Evolutionary conservation across 1,139 yeast species (phyloP).

Genomic region (Eremothecium coryli): DNA sequence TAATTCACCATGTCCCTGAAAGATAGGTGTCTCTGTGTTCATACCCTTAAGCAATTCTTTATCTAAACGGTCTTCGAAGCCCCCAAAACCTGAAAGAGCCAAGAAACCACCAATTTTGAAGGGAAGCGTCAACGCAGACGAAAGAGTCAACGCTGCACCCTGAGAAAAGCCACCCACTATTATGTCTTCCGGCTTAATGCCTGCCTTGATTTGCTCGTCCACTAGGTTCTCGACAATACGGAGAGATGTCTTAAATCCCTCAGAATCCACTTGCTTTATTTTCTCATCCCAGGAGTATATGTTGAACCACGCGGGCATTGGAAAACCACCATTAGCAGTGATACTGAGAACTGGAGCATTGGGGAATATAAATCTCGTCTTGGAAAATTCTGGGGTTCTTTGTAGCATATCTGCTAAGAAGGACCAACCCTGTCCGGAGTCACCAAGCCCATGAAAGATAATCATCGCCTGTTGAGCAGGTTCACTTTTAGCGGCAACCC

Average conservation of each 20-base stretch:
- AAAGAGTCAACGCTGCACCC: slow-evolving; percentile 78
- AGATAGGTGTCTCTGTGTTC: slow-evolving; percentile 63
- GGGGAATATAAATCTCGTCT: slow-evolving; percentile 76
- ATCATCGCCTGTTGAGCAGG: slow-evolving; percentile 62
- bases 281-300: slow-evolving; percentile 45
- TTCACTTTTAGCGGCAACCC: slow-evolving; percentile 30
- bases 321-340: slow-evolving; percentile 54
- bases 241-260: slow-evolving; percentile 55
- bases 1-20: slow-evolving; percentile 78
- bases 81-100: slow-evolving; percentile 70
- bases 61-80: slow-evolving; percentile 38
- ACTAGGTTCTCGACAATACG: slow-evolving; percentile 45
- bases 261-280: slow-evolving; percentile 50
- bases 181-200: slow-evolving; percentile 62
- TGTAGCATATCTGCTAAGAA: slow-evolving; percentile 52
- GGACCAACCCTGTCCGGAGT: slow-evolving; percentile 82
- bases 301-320: slow-evolving; percentile 88
- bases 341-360: slow-evolving; percentile 73
- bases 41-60: slow-evolving; percentile 27
- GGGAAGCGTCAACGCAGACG: slow-evolving; percentile 41
- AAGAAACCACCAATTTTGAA: slow-evolving; percentile 69
- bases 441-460: slow-evolving; percentile 87
- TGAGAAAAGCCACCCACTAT: slow-evolving; percentile 92
- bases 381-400: slow-evolving; percentile 40
- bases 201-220: slow-evolving; percentile 50